These are phyloP conservation scores for Kodamaea laetipori DNA, from an alignment of 805 yeast genomes.

Conservation along the genomic window DNA sequence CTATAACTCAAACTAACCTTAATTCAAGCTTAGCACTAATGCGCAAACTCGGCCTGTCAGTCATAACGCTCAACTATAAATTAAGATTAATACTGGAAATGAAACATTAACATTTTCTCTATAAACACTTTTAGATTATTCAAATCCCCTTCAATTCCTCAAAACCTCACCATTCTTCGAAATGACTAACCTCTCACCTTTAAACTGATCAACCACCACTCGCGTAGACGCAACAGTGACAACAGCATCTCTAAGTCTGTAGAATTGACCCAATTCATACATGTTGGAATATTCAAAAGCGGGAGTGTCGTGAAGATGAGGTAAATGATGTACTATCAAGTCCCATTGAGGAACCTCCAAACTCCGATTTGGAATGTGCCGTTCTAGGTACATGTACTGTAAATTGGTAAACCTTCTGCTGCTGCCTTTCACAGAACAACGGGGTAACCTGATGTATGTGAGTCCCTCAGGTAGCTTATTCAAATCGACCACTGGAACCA, in stretches of 20 bases:
- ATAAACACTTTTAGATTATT: too few species aligned
- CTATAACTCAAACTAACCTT: too few species aligned
- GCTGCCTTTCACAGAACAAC: conserved; percentile 3
- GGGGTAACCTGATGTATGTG: neutral
- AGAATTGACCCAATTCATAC: conserved; percentile 4
- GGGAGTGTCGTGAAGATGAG: conserved; percentile 1
- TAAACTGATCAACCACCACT: conserved; percentile 1
- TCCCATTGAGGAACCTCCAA: conserved; percentile 2
- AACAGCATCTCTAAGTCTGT: neutral
- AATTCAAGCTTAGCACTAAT: too few species aligned
- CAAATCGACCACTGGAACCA: conserved; percentile 2
- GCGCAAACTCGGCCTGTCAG: too few species aligned
- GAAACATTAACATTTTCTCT: too few species aligned
- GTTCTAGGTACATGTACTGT: neutral
- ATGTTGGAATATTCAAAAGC: conserved; percentile 3
- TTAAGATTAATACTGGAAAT: too few species aligned
- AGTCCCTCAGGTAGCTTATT: conserved; percentile 1
- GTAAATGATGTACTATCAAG: neutral
- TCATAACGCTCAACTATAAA: too few species aligned
- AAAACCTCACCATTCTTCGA: neutral
- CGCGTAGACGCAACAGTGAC: neutral
- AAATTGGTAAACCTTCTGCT: neutral
- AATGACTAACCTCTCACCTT: neutral
- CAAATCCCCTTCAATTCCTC: too few species aligned
- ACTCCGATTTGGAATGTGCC: neutral